phyloP scores from a whole-genome alignment of 2,329 filamentous ascomycete genomes.

The Setomelanomma holmii region DNA sequence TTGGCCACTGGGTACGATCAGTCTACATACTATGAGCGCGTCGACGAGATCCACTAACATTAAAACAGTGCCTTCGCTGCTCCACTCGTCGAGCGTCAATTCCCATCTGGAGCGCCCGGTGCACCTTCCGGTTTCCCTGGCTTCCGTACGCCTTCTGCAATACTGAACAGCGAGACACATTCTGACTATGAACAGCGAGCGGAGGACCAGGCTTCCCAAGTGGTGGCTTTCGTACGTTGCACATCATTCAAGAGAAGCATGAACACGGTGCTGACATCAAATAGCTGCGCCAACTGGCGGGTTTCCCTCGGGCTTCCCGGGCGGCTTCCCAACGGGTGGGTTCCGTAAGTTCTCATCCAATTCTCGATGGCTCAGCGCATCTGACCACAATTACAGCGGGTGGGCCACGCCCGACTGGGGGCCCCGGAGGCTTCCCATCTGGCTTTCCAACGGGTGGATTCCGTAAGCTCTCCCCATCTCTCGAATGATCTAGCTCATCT shows the following conservation, averaged over 20 bases:
- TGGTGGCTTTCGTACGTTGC: not conserved
- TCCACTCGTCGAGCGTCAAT: conserved; percentile 13
- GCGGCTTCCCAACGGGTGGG: no score
- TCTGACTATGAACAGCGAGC: no score
- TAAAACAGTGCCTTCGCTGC: conserved; percentile 16
- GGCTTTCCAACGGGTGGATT: no score
- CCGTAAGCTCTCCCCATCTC: no score
- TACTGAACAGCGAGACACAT: not conserved
- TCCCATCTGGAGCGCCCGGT: not conserved
- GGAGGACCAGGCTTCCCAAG: not conserved
- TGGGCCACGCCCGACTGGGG: no score
- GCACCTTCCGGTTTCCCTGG: conserved; percentile 4
- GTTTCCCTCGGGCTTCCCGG: no score
- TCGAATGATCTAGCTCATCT: not conserved
- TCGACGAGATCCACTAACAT: conserved; percentile 1
- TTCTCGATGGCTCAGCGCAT: no score
- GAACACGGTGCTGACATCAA: no score
- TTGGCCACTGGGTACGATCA: conserved; percentile 15
- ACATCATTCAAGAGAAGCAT: not conserved
- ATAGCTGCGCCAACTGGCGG: no score
- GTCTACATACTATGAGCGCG: not conserved
- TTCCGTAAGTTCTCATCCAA: no score
- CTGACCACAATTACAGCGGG: no score
- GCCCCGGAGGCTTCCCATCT: no score
- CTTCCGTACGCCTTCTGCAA: conserved; percentile 3